Evolutionary conservation across 805 yeast species (phyloP), one percentile per base, ranked within the genome.

Genomic region (Ogataea nitratoaversa): DNA sequence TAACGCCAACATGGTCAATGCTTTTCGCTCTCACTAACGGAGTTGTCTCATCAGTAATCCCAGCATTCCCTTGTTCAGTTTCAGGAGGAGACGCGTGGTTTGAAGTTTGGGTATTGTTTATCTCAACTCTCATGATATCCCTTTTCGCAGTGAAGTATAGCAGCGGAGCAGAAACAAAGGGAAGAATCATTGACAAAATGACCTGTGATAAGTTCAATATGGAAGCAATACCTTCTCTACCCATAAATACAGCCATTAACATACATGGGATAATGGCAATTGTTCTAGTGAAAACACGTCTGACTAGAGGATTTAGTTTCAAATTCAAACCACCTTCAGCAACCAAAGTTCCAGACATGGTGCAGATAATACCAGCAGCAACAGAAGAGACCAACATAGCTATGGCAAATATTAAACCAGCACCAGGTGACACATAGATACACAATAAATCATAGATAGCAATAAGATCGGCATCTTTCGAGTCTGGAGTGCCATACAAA

Each of bases 291-390:
- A 80, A 69, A 8, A 90, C 56, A 48, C 96, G 70, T 57, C 96
- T 73, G 36, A 82, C 54, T 85, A 95, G 82, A 3, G 96, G 96
- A 45, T 70, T 72, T 31, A 86, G 49, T 2, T 74, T 78, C 96
- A 96, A 89, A 38, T 80, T 74, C 30, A 90, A 67, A 54, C 86
- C 91, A 1, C 97, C 97, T 59, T 90, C 97, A 50, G 88, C 77
- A 2, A 90, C 96, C 51, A 90, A 80, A 62, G 90, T 95, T 8
- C 96, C 96, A 0, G 95, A 87, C 66, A 90, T 83, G 0, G 97
- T 90, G 59, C 96, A 89, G 2, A 89, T 90, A 32, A 90, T 79
- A 36, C 96, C 95, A 0, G 96, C 96, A 34, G 90, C 82, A 54
- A 85, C 89, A 5, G 96, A 96, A 42, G 93, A 82, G 43, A 85